Base-by-base conservation (phyloP, 1,139 yeast genomes). In the Yamadazyma taylorii region DNA sequence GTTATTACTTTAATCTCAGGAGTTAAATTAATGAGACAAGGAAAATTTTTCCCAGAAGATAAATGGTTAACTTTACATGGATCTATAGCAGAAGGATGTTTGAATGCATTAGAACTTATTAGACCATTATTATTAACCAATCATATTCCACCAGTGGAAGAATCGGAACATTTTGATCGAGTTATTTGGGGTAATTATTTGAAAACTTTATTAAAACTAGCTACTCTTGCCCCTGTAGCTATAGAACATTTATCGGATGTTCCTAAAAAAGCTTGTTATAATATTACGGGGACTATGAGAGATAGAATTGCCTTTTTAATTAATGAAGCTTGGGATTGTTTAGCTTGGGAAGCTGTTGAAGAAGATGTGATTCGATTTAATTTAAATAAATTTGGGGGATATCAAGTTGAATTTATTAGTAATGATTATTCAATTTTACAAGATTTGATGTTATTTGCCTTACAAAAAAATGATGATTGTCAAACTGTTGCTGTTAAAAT, bases 41-140 rank as follows among this genome's bases (percentile, higher is more conserved):
- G 82, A 19, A 73, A 71, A 37, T 82, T 70, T 53, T 83, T 75
- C 66, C 90, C 90, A 3, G 73, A 74, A 39, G 74, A 71, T 17
- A 81, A 78, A 51, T 83, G 90, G 90, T 56, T 83, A 12, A 81
- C 94, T 0, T 61, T 85, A 34, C 78, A 79, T 45, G 77, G 87
- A 3, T 51, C 83, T 39, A 67, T 81, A 33, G 73, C 79, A 32
- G 82, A 81, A 45, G 81, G 87, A 24, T 65, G 80, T 32, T 68
- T 81, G 32, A 69, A 73, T 23, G 63, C 81, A 2, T 68, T 82
- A 40, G 87, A 78, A 46, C 66, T 82, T 47, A 62, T 81, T 39
- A 70, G 78, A 45, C 78, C 82, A 13, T 62, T 76, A 33, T 58
- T 85, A 54, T 63, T 81, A 42, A 54, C 60, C 21, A 70, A 73